These are phyloP conservation scores for Dionaea muscipula DNA, from an alignment of 179 eudicot species.

Conservation along the genomic window DNA sequence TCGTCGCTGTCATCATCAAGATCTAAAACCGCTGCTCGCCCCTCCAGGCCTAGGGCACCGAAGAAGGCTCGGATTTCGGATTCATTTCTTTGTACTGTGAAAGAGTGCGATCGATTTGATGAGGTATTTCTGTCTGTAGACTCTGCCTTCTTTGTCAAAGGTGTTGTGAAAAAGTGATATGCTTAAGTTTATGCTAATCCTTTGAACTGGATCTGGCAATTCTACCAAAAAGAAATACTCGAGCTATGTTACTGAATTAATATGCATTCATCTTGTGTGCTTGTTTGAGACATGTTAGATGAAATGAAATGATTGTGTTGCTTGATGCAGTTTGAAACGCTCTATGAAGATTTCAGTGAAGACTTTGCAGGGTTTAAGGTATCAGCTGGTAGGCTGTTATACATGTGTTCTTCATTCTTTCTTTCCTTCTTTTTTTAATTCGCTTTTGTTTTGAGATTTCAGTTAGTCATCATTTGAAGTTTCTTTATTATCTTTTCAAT, in stretches of 20 bases:
- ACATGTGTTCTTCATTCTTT: neutral
- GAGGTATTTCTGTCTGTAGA: neutral
- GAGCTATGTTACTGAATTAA: neutral
- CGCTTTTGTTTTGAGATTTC: no score
- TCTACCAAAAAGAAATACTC: neutral
- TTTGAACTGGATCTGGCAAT: neutral
- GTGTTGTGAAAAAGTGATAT: neutral
- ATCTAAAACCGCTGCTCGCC: neutral
- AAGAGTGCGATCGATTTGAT: constrained; percentile 1
- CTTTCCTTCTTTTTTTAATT: no score
- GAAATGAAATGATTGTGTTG: neutral
- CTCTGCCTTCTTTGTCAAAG: neutral
- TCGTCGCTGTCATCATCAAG: neutral
- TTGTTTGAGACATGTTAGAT: neutral
- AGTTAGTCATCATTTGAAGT: no score
- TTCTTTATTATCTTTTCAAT: no score
- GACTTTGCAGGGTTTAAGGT: constrained; percentile 64
- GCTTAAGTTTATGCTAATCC: neutral
- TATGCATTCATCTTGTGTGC: neutral
- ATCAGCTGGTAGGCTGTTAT: constrained; percentile 66
- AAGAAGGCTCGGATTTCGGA: constrained; percentile 15
- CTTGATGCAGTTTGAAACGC: constrained; percentile 44
- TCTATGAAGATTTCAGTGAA: constrained; percentile 58
- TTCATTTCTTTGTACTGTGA: neutral
- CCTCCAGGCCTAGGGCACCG: neutral